Percentiles rank a stretch among this genome's conserved stretches.
These are phyloP conservation scores for Aspergillus sp. DNA, from an alignment of 2,329 filamentous ascomycete species.

Conservation along the genomic window DNA sequence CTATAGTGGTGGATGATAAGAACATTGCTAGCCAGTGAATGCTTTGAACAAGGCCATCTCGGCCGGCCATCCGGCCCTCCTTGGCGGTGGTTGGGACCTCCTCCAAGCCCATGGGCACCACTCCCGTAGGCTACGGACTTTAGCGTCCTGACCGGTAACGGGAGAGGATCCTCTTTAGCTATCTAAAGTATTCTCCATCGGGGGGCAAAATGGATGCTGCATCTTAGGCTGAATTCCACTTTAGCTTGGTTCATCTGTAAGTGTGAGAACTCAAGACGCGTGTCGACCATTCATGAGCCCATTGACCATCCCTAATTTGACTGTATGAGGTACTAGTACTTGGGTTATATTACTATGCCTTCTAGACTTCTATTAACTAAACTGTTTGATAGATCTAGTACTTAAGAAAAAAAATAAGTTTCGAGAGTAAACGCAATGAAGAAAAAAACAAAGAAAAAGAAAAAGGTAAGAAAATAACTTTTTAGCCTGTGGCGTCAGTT, in stretches of 20 bases:
- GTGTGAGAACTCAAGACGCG: neutral
- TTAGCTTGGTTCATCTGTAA: neutral
- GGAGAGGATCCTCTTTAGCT: neutral
- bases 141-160: neutral
- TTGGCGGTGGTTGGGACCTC: conserved; percentile 15
- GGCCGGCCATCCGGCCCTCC: conserved; percentile 21
- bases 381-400: no score
- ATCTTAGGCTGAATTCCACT: conserved; percentile 1
- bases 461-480: neutral
- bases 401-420: neutral
- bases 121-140: no score
- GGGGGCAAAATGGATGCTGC: neutral
- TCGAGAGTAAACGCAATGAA: neutral
- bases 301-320: neutral
- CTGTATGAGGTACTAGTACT: neutral
- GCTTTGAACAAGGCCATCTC: conserved; percentile 9
- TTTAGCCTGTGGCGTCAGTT: neutral
- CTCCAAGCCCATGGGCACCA: conserved; percentile 12
- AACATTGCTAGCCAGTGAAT: neutral
- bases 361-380: no score
- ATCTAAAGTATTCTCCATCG: neutral
- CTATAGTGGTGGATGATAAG: conserved; percentile 2
- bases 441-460: neutral
- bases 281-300: neutral
- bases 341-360: neutral